Evolutionary conservation across 225 moss, liverwort and hornwort genomes (phyloP).

Genomic region (Physcomitrellopsis africana): DNA sequence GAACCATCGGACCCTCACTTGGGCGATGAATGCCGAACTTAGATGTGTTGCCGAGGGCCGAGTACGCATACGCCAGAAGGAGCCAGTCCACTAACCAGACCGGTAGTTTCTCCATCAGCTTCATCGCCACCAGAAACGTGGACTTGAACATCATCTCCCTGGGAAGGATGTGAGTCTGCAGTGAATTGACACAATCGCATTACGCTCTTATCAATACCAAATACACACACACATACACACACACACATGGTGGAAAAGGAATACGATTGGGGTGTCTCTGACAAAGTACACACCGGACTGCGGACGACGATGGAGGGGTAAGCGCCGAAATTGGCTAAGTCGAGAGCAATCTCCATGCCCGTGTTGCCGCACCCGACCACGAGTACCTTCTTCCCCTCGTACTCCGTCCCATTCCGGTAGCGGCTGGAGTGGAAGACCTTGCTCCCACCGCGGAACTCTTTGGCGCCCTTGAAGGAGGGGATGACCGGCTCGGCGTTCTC

Average conservation of each 20-base stretch:
- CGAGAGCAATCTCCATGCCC: conserved; percentile 95
- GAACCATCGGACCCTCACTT: conserved; percentile 68
- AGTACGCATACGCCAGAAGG: conserved; percentile 65
- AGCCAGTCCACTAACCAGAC: conserved; percentile 82
- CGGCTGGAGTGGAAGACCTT: conserved; percentile 60
- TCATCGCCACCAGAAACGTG: conserved; percentile 77
- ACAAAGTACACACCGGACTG: conserved; percentile 52
- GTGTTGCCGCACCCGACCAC: conserved; percentile 92
- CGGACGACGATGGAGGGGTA: conserved; percentile 80
- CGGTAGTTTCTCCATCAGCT: conserved; percentile 71
- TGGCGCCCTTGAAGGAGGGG: conserved; percentile 61
- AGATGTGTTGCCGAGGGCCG: conserved; percentile 68
- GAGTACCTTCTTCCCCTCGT: conserved; percentile 56
- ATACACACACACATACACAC: background rate
- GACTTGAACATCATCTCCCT: conserved; percentile 82
- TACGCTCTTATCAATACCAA: background rate
- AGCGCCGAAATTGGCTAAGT: conserved; percentile 77
- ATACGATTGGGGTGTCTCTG: too few relatives aligned
- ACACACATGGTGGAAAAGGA: background rate
- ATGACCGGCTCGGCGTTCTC: conserved; percentile 91
- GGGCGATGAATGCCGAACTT: conserved; percentile 74
- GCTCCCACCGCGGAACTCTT: conserved; percentile 40
- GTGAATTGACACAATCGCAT: background rate
- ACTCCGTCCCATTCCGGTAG: conserved; percentile 74
- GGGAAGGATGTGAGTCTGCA: conserved; percentile 87